Evolutionary conservation across 2,329 filamentous ascomycete genomes (phyloP).

Genomic region (Trichoderma sp.): DNA sequence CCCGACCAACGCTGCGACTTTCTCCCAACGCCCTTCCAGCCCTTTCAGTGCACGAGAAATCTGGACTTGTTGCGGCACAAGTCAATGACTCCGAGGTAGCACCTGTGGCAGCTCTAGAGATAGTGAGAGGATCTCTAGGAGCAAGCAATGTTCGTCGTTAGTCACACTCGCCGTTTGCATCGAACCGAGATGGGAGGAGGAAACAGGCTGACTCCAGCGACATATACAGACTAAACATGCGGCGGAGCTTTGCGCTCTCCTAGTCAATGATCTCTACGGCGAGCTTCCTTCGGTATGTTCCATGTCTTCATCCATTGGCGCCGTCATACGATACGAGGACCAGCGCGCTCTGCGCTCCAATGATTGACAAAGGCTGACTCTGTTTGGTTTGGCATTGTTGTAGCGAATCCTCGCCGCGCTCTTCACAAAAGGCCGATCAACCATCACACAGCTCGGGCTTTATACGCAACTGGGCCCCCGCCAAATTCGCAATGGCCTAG

Average conservation of each 20-base stretch:
- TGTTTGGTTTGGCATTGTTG: conserved; percentile 15
- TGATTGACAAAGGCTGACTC: conserved; percentile 29
- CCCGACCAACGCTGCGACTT: neutral
- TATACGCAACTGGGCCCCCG: conserved; percentile 70
- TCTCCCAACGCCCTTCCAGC: neutral
- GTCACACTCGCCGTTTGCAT: conserved; percentile 29
- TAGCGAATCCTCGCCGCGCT: conserved; percentile 84
- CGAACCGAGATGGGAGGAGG: neutral
- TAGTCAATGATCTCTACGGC: conserved; percentile 86
- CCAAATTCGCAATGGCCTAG: conserved; percentile 77
- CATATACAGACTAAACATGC: conserved; percentile 62
- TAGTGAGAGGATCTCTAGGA: conserved; percentile 75
- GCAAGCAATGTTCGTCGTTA: conserved; percentile 57
- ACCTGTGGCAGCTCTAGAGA: conserved; percentile 71
- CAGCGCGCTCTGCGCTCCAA: neutral
- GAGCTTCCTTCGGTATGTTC: conserved; percentile 78
- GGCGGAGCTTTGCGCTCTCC: conserved; percentile 83
- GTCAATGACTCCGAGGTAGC: conserved; percentile 67
- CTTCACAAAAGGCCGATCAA: conserved; percentile 73
- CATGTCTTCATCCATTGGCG: neutral
- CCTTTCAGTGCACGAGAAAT: neutral
- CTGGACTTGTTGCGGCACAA: conserved; percentile 15
- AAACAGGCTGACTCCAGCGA: conserved; percentile 25
- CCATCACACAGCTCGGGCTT: conserved; percentile 64
- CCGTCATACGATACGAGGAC: neutral